A percentile compares a stretch with the other conserved stretches of the same genome.
These are phyloP conservation scores for Hypomyces perniciosus DNA, from an alignment of 2,329 filamentous ascomycete genomes.

Conservation along the genomic window DNA sequence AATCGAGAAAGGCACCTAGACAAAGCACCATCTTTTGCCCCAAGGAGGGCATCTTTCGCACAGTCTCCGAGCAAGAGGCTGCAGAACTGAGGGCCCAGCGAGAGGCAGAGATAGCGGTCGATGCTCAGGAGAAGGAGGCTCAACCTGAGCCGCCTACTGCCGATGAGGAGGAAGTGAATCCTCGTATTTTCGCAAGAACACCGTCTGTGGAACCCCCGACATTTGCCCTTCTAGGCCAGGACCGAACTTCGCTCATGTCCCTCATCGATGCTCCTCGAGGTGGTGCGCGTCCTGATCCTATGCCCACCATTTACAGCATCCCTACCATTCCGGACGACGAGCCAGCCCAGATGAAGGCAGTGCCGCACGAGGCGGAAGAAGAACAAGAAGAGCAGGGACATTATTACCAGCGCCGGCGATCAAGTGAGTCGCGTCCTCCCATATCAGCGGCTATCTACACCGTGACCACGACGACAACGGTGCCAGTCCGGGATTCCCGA, in stretches of 20 bases:
- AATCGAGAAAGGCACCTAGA: constrained; percentile 35
- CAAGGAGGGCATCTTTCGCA: constrained; percentile 57
- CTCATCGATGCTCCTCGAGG: constrained; percentile 52
- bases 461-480: constrained; percentile 44
- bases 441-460: constrained; percentile 43
- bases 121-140: constrained; percentile 12
- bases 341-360: constrained; percentile 6
- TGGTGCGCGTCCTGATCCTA: constrained; percentile 28
- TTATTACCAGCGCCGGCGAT: not conserved
- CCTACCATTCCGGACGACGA: constrained; percentile 28
- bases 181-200: constrained; percentile 47
- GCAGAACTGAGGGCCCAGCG: constrained; percentile 35
- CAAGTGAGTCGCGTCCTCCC: constrained; percentile 34
- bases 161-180: constrained; percentile 22
- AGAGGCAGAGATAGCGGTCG: constrained; percentile 17
- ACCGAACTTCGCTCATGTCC: constrained; percentile 54
- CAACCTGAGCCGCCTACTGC: constrained; percentile 11
- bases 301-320: constrained; percentile 36
- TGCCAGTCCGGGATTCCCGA: constrained; percentile 45
- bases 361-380: constrained; percentile 1
- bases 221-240: constrained; percentile 48
- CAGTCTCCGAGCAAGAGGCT: constrained; percentile 49
- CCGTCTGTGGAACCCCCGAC: constrained; percentile 57
- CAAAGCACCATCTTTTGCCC: constrained; percentile 54
- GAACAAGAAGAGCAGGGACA: constrained; percentile 1